Conservation (phyloP, 768 basidiomycete genomes). For the Mycena capillaripes region DNA sequence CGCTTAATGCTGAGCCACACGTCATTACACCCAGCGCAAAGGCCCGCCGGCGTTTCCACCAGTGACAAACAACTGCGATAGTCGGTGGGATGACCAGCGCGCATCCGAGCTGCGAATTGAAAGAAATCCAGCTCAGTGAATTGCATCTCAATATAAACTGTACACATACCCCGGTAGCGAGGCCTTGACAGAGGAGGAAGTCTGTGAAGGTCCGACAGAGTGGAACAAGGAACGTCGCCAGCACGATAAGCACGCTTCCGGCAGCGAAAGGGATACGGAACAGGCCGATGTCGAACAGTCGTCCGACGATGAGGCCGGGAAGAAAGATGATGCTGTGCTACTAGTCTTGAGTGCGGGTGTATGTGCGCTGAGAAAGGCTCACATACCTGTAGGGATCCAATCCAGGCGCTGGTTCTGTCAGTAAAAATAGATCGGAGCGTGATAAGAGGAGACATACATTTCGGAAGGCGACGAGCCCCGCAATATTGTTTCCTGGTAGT, state of each 20-base stretch:
- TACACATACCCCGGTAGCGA: conserved; percentile 1
- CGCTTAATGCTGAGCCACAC: neutral
- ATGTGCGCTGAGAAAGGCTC: neutral
- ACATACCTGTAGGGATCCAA: conserved; percentile 9
- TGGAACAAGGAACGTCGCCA: neutral
- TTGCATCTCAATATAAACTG: neutral
- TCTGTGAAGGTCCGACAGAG: neutral
- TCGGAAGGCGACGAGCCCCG: neutral
- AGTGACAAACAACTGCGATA: neutral
- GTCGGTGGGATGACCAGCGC: neutral
- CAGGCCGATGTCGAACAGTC: conserved; percentile 79
- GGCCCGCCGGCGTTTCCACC: neutral
- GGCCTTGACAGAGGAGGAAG: conserved; percentile 2
- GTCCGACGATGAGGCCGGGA: conserved; percentile 73
- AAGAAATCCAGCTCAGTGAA: neutral
- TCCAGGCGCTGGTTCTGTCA: conserved; percentile 1
- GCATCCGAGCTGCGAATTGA: neutral
- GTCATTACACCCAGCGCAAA: neutral
- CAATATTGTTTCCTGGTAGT: conserved; percentile 2
- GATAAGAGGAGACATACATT: conserved; percentile 10
- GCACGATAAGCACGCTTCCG: neutral
- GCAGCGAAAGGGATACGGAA: neutral
- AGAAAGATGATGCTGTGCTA: conserved; percentile 41
- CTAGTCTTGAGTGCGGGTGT: neutral
- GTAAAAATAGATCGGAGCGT: neutral